Evolutionary conservation across 495 filamentous ascomycete species (phyloP).

Genomic region (Clohesyomyces aquaticus): DNA sequence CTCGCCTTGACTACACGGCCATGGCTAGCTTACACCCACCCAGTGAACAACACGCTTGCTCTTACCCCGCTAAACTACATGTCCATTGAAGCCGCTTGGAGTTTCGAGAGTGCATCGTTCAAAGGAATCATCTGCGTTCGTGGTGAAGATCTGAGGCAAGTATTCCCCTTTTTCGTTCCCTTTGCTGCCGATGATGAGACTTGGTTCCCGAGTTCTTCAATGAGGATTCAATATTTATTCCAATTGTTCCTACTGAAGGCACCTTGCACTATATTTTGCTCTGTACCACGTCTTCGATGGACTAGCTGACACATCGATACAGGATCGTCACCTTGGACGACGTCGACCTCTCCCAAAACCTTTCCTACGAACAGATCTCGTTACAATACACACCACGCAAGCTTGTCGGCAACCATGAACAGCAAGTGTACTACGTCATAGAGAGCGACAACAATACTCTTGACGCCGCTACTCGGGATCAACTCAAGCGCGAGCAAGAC

Average conservation of each 20-base stretch:
- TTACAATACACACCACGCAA: conserved; percentile 89
- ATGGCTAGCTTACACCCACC: conserved; percentile 90
- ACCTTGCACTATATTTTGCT: not conserved
- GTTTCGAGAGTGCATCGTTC: conserved; percentile 87
- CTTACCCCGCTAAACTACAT: conserved; percentile 87
- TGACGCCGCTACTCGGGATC: conserved; percentile 68
- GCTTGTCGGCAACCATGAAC: conserved; percentile 84
- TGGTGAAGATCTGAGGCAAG: conserved; percentile 84
- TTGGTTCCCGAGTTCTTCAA: conserved; percentile 42
- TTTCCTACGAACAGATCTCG: conserved; percentile 84
- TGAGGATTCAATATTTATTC: conserved; percentile 52
- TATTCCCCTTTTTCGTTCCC: conserved; percentile 45
- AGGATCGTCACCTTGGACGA: conserved; percentile 93
- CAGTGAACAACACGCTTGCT: conserved; percentile 80
- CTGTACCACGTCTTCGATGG: not conserved
- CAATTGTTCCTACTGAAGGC: conserved; percentile 79
- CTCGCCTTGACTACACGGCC: conserved; percentile 87
- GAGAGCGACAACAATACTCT: conserved; percentile 91
- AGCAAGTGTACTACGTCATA: conserved; percentile 88
- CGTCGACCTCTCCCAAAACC: conserved; percentile 68
- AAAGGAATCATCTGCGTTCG: conserved; percentile 97
- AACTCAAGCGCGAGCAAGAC: conserved; percentile 69
- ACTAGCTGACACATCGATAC: conserved; percentile 12
- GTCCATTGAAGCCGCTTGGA: conserved; percentile 92
- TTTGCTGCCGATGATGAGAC: conserved; percentile 69